Conservation (phyloP, 1,284 basidiomycete genomes). For the Sanguinoderma infundibulare region DNA sequence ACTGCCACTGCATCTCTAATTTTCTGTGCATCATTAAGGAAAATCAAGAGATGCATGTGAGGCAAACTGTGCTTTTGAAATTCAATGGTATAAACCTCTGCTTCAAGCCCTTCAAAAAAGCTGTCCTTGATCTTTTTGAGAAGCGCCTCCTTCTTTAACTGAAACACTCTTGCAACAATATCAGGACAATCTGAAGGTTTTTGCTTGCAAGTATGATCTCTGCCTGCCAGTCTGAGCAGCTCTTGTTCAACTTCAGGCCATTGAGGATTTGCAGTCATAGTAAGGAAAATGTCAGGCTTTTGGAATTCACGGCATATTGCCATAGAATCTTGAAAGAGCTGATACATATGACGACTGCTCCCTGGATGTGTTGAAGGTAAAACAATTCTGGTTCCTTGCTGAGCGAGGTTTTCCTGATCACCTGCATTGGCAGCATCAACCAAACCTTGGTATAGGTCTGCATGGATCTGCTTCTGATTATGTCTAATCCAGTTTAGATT, state of each 20-base stretch:
- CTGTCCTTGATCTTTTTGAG: slow-evolving; percentile 41
- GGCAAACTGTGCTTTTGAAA: slow-evolving; percentile 56
- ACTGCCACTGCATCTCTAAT: slow-evolving; percentile 39
- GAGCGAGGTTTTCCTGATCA: slow-evolving; percentile 31
- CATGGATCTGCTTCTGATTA: slow-evolving; percentile 44
- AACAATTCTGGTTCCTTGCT: slow-evolving; percentile 40
- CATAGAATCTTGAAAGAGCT: slow-evolving; percentile 49
- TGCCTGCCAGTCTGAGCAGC: slow-evolving; percentile 5
- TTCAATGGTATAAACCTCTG: slow-evolving; percentile 49
- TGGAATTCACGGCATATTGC: slow-evolving; percentile 40
- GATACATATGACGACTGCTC: slow-evolving; percentile 45
- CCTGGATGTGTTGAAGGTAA: slow-evolving; percentile 45
- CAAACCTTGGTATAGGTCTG: slow-evolving; percentile 42
- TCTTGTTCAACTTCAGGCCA: slow-evolving; percentile 48
- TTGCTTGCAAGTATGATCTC: slow-evolving; percentile 34
- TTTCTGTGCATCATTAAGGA: slow-evolving; percentile 36
- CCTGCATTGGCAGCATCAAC: slow-evolving; percentile 36
- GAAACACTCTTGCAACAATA: slow-evolving; percentile 49
- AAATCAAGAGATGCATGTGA: slow-evolving; percentile 47
- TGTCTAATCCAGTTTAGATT: slow-evolving; percentile 28
- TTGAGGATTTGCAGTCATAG: slow-evolving; percentile 49
- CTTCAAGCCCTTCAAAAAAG: slow-evolving; percentile 39
- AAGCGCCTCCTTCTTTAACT: slow-evolving; percentile 43
- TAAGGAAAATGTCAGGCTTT: slow-evolving; percentile 49
- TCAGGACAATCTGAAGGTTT: slow-evolving; percentile 47